A percentile compares a stretch with the other conserved stretches of the same genome.
These are phyloP conservation scores for Lipomyces yamadae DNA, from an alignment of 805 yeast genomes.

Conservation along the genomic window DNA sequence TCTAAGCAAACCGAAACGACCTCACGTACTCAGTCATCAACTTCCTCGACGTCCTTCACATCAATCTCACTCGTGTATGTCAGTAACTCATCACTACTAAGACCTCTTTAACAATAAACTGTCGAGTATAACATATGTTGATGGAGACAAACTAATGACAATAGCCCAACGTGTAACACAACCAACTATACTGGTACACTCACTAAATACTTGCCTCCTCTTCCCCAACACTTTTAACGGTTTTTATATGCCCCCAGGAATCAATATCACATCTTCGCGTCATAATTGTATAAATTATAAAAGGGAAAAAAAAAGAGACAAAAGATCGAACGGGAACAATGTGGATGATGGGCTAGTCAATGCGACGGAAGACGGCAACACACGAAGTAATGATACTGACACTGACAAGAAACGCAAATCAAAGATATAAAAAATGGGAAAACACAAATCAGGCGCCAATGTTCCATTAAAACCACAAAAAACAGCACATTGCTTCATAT, in stretches of 20 bases:
- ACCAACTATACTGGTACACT: constrained; percentile 5
- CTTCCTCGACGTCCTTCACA: neutral
- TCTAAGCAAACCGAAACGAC: constrained; percentile 5
- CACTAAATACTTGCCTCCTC: neutral
- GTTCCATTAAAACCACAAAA: constrained; percentile 3
- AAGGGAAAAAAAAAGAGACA: neutral
- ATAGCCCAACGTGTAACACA: constrained; percentile 4
- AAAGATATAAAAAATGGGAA: neutral
- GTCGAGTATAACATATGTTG: constrained; percentile 2
- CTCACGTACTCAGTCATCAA: constrained; percentile 3
- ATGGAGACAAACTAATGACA: constrained; percentile 1
- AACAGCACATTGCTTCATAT: neutral
- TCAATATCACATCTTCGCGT: constrained; percentile 3
- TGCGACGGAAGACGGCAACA: constrained; percentile 2
- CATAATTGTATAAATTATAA: neutral
- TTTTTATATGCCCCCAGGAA: constrained; percentile 4
- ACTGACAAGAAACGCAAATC: neutral
- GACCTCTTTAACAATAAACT: neutral
- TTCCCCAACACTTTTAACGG: neutral
- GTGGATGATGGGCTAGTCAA: constrained; percentile 1
- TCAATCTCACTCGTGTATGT: neutral
- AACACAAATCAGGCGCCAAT: constrained; percentile 1
- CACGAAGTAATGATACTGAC: constrained; percentile 5
- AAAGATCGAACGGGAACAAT: neutral
- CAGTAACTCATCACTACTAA: neutral